A percentile compares a stretch with the other conserved stretches of the same genome.
phyloP scores from a whole-genome alignment of 2,329 filamentous ascomycete species.

The Graphiopsis chlorocephala region DNA sequence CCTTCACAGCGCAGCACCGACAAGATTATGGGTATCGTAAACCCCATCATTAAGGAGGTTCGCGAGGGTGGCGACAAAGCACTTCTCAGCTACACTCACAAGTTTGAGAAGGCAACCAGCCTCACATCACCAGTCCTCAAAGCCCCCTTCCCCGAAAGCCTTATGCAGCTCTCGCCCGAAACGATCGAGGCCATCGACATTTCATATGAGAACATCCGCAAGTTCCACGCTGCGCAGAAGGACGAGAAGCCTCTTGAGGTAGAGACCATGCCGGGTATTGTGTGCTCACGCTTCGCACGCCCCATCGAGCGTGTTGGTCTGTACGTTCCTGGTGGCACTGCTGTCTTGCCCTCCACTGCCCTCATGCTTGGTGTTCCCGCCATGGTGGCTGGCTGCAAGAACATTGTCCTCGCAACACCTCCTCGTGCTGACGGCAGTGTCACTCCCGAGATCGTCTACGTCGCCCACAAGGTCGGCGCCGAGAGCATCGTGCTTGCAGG shows the following conservation, averaged over 20 bases:
- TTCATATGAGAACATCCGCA: constrained; percentile 90
- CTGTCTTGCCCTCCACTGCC: constrained; percentile 93
- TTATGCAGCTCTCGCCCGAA: constrained; percentile 83
- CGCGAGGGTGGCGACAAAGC: constrained; percentile 80
- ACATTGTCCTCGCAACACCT: constrained; percentile 89
- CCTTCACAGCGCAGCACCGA: constrained; percentile 96
- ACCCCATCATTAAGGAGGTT: constrained; percentile 87
- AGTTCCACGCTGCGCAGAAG: constrained; percentile 89
- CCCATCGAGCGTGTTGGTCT: constrained; percentile 95
- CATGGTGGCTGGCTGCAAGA: constrained; percentile 94
- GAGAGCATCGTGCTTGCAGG: constrained; percentile 95
- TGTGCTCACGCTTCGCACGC: constrained; percentile 88
- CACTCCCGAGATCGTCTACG: constrained; percentile 95
- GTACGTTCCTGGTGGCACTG: constrained; percentile 93
- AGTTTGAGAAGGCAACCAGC: constrained; percentile 93
- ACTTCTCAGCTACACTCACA: constrained; percentile 90
- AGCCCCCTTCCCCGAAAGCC: constrained; percentile 77
- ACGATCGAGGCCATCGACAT: constrained; percentile 90
- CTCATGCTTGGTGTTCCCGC: constrained; percentile 98
- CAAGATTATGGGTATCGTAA: constrained; percentile 84
- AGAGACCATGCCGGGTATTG: constrained; percentile 96
- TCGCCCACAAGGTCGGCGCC: constrained; percentile 92
- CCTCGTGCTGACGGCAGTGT: constrained; percentile 85
- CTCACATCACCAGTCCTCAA: constrained; percentile 84
- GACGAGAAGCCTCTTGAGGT: constrained; percentile 78